A percentile compares a stretch with the other conserved stretches of the same genome.
phyloP scores from a whole-genome alignment of 495 filamentous ascomycete genomes.

The Copromyces sp. region DNA sequence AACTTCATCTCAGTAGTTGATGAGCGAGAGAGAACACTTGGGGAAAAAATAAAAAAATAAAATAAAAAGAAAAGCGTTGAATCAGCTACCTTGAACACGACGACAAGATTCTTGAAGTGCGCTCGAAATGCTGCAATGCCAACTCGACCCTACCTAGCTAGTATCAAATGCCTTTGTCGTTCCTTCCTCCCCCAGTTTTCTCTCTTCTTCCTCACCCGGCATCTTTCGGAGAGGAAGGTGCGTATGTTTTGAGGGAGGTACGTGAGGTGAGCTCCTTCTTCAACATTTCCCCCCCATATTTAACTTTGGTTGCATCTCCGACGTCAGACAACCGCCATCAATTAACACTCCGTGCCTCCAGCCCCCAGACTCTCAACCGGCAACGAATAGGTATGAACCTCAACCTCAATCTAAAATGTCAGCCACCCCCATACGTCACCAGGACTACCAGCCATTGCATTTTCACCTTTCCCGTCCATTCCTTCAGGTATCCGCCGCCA shows the following conservation, averaged over 20 bases:
- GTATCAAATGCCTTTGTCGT: background rate
- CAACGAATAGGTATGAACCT: background rate
- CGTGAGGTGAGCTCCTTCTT: background rate
- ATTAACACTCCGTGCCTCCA: background rate
- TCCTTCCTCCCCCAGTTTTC: background rate
- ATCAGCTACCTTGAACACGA: too few species aligned
- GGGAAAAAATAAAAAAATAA: too few species aligned
- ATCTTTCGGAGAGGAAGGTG: too few species aligned
- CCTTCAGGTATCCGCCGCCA: background rate
- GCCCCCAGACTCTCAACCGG: too few species aligned
- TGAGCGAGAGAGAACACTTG: background rate
- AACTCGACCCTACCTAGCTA: too few species aligned
- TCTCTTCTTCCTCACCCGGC: background rate
- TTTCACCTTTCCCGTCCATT: background rate
- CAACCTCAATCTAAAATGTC: background rate
- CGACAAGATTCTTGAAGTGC: too few species aligned
- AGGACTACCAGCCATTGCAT: background rate
- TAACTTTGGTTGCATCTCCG: background rate
- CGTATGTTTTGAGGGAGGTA: background rate
- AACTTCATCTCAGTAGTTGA: too few species aligned
- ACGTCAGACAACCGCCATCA: background rate
- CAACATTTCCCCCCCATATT: background rate
- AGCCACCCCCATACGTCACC: background rate
- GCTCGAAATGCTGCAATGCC: too few species aligned
- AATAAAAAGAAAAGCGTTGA: background rate